Percentiles rank a stretch among this genome's conserved stretches.
These are phyloP conservation scores for Fusarium papillatum DNA, from an alignment of 2,329 filamentous ascomycete species.

Conservation along the genomic window DNA sequence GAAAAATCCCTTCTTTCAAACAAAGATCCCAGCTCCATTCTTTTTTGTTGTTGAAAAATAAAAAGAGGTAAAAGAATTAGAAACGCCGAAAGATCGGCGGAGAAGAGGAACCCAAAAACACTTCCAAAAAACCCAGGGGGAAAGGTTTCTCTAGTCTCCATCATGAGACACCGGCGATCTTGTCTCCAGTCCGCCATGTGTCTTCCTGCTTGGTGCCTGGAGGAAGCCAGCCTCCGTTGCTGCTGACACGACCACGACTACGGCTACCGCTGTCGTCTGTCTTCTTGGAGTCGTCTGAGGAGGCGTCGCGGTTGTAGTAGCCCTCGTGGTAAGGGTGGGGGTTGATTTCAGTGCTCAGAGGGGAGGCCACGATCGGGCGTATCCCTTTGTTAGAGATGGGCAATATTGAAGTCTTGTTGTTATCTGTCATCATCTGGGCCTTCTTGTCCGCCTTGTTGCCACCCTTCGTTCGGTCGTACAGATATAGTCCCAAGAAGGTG, in stretches of 20 bases:
- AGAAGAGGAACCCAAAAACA: constrained; percentile 9
- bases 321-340: constrained; percentile 61
- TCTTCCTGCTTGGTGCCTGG: constrained; percentile 89
- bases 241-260: constrained; percentile 57
- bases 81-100: constrained; percentile 6
- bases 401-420: constrained; percentile 65
- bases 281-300: constrained; percentile 66
- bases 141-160: constrained; percentile 9
- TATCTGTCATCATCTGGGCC: constrained; percentile 73
- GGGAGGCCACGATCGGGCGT: constrained; percentile 39
- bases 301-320: constrained; percentile 53
- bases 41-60: constrained; percentile 11
- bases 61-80: constrained; percentile 11
- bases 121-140: background rate
- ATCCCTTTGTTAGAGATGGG: constrained; percentile 68
- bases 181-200: constrained; percentile 74
- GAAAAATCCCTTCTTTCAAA: constrained; percentile 5
- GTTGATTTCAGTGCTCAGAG: constrained; percentile 42
- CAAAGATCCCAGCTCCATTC: constrained; percentile 16
- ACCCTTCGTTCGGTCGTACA: constrained; percentile 94
- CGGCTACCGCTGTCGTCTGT: constrained; percentile 63
- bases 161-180: constrained; percentile 42
- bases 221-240: constrained; percentile 71
- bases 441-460: constrained; percentile 89
- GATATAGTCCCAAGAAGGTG: constrained; percentile 92